A percentile compares a stretch with the other conserved stretches of the same genome.
Evolutionary conservation across 768 basidiomycete genomes (phyloP).

Genomic region (Suillus luteus): DNA sequence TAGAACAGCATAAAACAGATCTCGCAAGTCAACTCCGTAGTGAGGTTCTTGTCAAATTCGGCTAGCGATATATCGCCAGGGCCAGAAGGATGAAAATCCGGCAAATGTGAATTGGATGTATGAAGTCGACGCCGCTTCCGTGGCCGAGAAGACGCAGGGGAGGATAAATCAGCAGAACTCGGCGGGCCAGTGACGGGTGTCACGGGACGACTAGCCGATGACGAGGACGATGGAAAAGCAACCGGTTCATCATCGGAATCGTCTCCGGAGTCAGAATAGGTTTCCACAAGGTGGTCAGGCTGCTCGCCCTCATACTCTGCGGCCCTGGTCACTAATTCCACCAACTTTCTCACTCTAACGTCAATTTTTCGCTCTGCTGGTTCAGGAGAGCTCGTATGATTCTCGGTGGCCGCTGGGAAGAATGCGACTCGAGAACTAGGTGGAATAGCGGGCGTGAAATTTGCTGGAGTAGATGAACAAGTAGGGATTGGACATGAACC

Average conservation of each 20-base stretch:
- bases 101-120: slow-evolving; percentile 33
- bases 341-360: slow-evolving; percentile 59
- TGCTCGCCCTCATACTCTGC: slow-evolving; percentile 14
- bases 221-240: slow-evolving; percentile 18
- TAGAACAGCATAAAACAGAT: slow-evolving; percentile 86
- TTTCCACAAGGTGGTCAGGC: slow-evolving; percentile 20
- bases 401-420: slow-evolving; percentile 38
- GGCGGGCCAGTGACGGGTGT: slow-evolving; percentile 23
- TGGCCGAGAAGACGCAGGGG: slow-evolving; percentile 23
- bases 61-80: slow-evolving; percentile 30
- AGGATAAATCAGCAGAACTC: slow-evolving; percentile 3
- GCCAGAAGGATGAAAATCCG: slow-evolving; percentile 26
- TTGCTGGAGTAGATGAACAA: slow-evolving; percentile 31
- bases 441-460: slow-evolving; percentile 42
- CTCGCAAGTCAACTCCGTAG: slow-evolving; percentile 78
- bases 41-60: slow-evolving; percentile 62
- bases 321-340: slow-evolving; percentile 42
- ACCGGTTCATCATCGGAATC: slow-evolving; percentile 28
- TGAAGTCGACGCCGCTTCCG: slow-evolving; percentile 30
- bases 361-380: slow-evolving; percentile 37
- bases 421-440: slow-evolving; percentile 37
- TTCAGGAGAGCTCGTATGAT: background rate
- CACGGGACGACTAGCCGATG: slow-evolving; percentile 38
- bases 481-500: slow-evolving; percentile 37
- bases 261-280: slow-evolving; percentile 32